Percentiles rank a stretch among this genome's conserved stretches.
Evolutionary conservation across 2,329 filamentous ascomycete genomes (phyloP).

Genomic region (Leptodontidium sp.): DNA sequence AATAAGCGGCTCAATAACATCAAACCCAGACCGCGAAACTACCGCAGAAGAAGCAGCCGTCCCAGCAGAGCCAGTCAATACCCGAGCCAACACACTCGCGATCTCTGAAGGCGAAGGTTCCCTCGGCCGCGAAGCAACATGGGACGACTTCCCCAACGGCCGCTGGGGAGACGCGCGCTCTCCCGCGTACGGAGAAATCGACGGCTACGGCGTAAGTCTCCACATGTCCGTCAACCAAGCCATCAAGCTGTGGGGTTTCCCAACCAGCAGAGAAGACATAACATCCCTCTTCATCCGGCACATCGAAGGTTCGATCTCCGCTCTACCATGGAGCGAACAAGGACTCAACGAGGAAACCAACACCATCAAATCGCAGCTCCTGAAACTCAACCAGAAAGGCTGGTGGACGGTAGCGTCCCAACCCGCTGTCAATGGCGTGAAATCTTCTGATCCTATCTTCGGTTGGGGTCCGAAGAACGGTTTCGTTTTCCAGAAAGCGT

Average conservation of each 20-base stretch:
- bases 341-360: slow-evolving; percentile 84
- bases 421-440: slow-evolving; percentile 87
- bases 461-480: slow-evolving; percentile 94
- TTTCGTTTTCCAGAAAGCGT: slow-evolving; percentile 98
- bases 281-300: slow-evolving; percentile 82
- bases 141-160: slow-evolving; percentile 98
- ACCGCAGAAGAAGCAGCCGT: slow-evolving; percentile 80
- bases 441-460: slow-evolving; percentile 79
- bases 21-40: slow-evolving; percentile 72
- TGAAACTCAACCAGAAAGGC: slow-evolving; percentile 78
- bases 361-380: slow-evolving; percentile 78
- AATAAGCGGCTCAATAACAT: slow-evolving; percentile 69
- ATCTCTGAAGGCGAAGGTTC: slow-evolving; percentile 94
- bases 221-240: slow-evolving; percentile 90
- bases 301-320: slow-evolving; percentile 78
- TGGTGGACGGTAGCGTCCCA: slow-evolving; percentile 99
- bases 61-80: slow-evolving; percentile 77
- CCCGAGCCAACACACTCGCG: slow-evolving; percentile 83
- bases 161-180: slow-evolving; percentile 94
- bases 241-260: slow-evolving; percentile 84
- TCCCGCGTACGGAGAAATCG: slow-evolving; percentile 93
- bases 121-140: slow-evolving; percentile 91
- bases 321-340: slow-evolving; percentile 95
- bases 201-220: slow-evolving; percentile 96
- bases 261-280: slow-evolving; percentile 74